Conservation (phyloP, 345 rosid genomes). For the Brassica rapa region DNA sequence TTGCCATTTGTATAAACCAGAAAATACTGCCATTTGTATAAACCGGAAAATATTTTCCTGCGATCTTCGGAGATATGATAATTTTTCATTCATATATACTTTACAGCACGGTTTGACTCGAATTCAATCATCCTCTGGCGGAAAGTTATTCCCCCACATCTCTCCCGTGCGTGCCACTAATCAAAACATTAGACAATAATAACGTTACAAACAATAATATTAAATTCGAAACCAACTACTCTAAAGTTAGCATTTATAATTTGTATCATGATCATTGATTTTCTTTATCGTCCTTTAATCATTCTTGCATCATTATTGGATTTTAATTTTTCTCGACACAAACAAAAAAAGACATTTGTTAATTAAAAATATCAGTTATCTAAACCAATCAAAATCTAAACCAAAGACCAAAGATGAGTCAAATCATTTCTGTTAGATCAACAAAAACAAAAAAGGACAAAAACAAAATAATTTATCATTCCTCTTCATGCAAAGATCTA, state of each 20-base stretch:
- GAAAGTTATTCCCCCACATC: neutral
- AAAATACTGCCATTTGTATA: neutral
- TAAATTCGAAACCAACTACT: neutral
- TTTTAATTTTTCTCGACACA: neutral
- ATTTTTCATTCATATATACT: neutral
- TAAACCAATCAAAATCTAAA: neutral
- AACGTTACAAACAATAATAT: neutral
- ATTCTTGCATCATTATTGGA: slow-evolving; percentile 12
- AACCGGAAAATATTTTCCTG: neutral
- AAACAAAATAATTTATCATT: neutral
- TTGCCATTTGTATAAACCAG: neutral
- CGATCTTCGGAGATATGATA: neutral
- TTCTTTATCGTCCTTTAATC: neutral
- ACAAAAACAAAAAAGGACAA: slow-evolving; percentile 4
- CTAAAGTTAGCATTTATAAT: neutral
- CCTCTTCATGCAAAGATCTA: slow-evolving; percentile 8
- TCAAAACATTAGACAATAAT: slow-evolving; percentile 6
- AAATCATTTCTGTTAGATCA: slow-evolving; percentile 16
- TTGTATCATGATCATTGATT: neutral
- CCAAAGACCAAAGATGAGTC: neutral
- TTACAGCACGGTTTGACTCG: neutral
- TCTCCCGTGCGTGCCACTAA: slow-evolving; percentile 9
- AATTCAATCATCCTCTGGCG: neutral
- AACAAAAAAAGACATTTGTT: neutral
- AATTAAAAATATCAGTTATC: neutral